Conservation (phyloP, 192 early-diverging fungal species). For the Anaeromyces robustus region DNA sequence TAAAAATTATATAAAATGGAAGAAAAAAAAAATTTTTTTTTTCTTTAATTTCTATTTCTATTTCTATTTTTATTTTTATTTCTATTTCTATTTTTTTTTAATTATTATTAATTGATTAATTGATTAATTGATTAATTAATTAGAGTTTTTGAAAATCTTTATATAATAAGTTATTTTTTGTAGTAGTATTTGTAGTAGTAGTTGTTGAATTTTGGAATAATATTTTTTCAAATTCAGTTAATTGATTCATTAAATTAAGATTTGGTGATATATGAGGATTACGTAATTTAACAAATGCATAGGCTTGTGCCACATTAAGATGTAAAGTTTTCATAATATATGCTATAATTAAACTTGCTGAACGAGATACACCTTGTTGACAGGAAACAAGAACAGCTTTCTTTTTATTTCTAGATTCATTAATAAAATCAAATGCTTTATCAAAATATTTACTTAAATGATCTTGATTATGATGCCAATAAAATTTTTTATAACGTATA, state of each 20-base stretch:
- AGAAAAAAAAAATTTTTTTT: too few relatives aligned
- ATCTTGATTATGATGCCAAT: constrained; percentile 62
- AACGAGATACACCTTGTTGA: constrained; percentile 77
- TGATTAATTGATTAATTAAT: not conserved
- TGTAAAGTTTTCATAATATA: constrained; percentile 65
- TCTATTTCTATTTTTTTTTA: too few relatives aligned
- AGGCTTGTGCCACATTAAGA: constrained; percentile 42
- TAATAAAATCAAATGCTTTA: constrained; percentile 48
- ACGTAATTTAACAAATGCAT: constrained; percentile 53
- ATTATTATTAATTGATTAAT: too few relatives aligned
- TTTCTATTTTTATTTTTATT: too few relatives aligned
- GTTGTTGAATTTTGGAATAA: not conserved
- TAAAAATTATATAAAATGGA: too few relatives aligned
- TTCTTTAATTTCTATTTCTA: too few relatives aligned
- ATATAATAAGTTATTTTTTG: not conserved
- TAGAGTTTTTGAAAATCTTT: not conserved
- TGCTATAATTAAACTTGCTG: constrained; percentile 69
- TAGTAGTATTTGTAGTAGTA: not conserved
- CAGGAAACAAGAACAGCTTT: constrained; percentile 59
- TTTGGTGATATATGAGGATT: constrained; percentile 70
- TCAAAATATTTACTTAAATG: constrained; percentile 44
- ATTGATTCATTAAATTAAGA: constrained; percentile 59
- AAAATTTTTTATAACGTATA: constrained; percentile 38
- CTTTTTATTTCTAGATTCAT: constrained; percentile 21
- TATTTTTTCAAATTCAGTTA: constrained; percentile 47